Conservation (phyloP, 139 green algal species). For the Coccomyxa sp. region DNA sequence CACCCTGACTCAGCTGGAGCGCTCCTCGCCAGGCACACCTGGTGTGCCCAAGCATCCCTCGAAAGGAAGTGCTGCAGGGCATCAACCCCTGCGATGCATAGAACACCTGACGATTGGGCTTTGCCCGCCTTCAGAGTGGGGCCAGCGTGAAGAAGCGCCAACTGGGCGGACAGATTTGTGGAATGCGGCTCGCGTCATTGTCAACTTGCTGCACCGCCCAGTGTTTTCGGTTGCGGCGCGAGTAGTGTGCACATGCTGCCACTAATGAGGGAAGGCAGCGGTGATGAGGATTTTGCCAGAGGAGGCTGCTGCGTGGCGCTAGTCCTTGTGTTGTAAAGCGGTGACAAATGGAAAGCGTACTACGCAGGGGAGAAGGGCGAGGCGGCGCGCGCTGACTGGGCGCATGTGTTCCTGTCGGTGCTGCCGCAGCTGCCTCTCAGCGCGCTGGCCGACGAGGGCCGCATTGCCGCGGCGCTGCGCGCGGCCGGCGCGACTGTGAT, state of each 20-base stretch:
- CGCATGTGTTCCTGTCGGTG: constrained; percentile 75
- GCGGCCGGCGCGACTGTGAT: constrained; percentile 40
- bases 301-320: no score
- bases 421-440: constrained; percentile 50
- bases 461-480: constrained; percentile 59
- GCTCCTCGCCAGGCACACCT: constrained; percentile 7
- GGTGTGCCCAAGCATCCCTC: no score
- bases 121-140: neutral
- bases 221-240: no score
- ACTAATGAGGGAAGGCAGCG: no score
- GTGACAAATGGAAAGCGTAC: no score
- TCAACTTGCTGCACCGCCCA: no score
- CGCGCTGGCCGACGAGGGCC: constrained; percentile 32
- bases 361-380: neutral
- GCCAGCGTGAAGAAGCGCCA: no score
- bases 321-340: no score
- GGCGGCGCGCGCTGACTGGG: constrained; percentile 60
- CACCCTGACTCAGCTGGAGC: constrained; percentile 60
- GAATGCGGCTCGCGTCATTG: no score
- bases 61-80: neutral
- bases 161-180: no score
- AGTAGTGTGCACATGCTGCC: no score
- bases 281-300: no score
- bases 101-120: neutral
- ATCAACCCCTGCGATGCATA: neutral